Evolutionary conservation across 306 rosid species (phyloP).

Genomic region (Clitoria ternatea): DNA sequence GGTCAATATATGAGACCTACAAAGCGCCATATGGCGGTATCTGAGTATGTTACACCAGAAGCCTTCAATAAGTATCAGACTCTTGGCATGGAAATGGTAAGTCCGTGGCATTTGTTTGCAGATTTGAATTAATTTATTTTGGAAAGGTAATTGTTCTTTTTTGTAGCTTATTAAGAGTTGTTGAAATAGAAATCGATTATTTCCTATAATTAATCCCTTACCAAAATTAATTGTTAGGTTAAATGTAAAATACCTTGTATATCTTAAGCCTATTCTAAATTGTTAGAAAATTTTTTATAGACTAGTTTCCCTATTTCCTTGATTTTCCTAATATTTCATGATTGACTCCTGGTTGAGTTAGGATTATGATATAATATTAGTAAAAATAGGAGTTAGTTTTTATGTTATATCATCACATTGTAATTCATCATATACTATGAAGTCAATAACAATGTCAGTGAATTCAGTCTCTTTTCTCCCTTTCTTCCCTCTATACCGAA

Average conservation of each 20-base stretch:
- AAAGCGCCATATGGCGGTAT: conserved; percentile 97
- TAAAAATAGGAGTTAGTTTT: not conserved
- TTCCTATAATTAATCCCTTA: not conserved
- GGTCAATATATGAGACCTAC: conserved; percentile 99
- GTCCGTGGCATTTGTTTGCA: conserved; percentile 6
- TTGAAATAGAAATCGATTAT: not conserved
- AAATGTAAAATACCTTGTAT: not conserved
- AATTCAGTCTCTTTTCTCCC: not conserved
- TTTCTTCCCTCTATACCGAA: not conserved
- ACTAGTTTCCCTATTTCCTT: not conserved
- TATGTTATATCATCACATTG: not conserved
- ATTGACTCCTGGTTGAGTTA: not conserved
- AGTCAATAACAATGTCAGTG: too few relatives aligned
- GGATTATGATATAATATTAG: not conserved
- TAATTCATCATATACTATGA: not conserved
- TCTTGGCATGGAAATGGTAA: conserved; percentile 95
- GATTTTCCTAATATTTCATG: not conserved
- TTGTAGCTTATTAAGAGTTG: not conserved
- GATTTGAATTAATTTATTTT: not conserved
- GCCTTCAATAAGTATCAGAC: conserved; percentile 80
- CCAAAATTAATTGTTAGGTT: not conserved
- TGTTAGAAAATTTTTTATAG: too few relatives aligned
- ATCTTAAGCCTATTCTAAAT: too few relatives aligned
- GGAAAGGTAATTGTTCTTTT: too few relatives aligned
- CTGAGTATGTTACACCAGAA: conserved; percentile 91